Conservation (phyloP, 2,329 filamentous ascomycete species). For the Emergomyces orientalis region DNA sequence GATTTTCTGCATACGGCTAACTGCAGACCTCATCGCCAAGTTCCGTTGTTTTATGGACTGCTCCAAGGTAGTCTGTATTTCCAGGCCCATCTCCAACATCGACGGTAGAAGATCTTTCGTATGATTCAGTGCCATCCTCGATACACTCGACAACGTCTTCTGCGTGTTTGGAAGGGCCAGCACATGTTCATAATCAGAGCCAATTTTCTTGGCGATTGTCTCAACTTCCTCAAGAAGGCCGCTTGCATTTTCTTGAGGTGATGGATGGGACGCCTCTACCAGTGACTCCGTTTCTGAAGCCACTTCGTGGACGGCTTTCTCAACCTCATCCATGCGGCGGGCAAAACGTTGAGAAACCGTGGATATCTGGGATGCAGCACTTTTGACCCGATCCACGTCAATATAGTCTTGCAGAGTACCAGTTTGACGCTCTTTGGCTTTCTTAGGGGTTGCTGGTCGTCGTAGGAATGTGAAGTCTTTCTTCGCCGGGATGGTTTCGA, state of each 20-base stretch:
- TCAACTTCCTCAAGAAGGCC: constrained; percentile 76
- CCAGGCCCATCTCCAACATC: constrained; percentile 47
- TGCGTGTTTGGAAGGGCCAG: constrained; percentile 58
- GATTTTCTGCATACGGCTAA: constrained; percentile 71
- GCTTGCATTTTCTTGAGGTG: constrained; percentile 54
- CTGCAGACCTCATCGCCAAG: constrained; percentile 53
- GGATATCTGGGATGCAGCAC: constrained; percentile 58
- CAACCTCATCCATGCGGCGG: constrained; percentile 51
- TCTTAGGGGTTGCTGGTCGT: constrained; percentile 33
- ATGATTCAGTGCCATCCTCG: constrained; percentile 55
- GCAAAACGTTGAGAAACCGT: constrained; percentile 52
- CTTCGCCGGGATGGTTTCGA: constrained; percentile 35
- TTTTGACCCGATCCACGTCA: constrained; percentile 61
- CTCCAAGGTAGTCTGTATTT: constrained; percentile 43
- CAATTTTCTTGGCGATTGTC: constrained; percentile 75
- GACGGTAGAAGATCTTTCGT: constrained; percentile 55
- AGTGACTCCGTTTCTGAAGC: constrained; percentile 44
- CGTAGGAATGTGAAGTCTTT: constrained; percentile 37
- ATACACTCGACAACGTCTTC: constrained; percentile 53
- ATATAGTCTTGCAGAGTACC: constrained; percentile 66
- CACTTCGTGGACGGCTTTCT: constrained; percentile 51
- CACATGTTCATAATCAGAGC: constrained; percentile 72
- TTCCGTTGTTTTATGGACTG: constrained; percentile 57
- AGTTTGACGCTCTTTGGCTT: constrained; percentile 37
- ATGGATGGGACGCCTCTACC: constrained; percentile 34